A percentile compares a stretch with the other conserved stretches of the same genome.
Evolutionary conservation across 805 yeast genomes (phyloP).

Genomic region (Zygosaccharomyces pseudorouxii): DNA sequence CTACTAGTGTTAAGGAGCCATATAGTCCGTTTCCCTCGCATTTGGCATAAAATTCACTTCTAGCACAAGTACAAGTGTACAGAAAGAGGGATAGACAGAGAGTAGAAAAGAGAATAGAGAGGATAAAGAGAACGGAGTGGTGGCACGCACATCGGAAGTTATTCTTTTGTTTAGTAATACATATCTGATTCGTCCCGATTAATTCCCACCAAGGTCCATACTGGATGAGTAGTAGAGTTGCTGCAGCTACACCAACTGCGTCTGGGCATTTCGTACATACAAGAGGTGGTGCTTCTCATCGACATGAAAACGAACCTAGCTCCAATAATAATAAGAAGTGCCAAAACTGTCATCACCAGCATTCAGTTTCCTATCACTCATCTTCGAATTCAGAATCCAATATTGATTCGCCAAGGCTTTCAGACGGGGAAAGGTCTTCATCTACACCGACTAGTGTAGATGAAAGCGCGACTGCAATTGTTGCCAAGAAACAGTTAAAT

Average conservation of each 20-base stretch:
- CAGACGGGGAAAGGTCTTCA: conserved; percentile 19
- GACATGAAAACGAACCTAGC: neutral
- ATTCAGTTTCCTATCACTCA: conserved; percentile 20
- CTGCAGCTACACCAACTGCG: conserved; percentile 1
- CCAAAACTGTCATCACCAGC: conserved; percentile 8
- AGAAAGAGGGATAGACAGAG: neutral
- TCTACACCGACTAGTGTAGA: conserved; percentile 23
- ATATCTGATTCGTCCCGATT: neutral
- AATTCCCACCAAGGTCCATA: neutral
- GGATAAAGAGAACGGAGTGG: conserved; percentile 1
- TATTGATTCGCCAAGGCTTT: conserved; percentile 22
- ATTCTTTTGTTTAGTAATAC: neutral
- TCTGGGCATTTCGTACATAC: conserved; percentile 1
- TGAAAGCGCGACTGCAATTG: conserved; percentile 10
- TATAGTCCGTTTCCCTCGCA: neutral
- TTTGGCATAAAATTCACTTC: conserved; percentile 2
- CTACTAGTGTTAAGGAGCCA: neutral
- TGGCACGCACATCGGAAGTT: too few relatives aligned
- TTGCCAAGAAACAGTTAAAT: conserved; percentile 8
- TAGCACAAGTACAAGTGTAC: neutral
- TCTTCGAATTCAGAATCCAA: conserved; percentile 25
- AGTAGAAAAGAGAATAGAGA: conserved; percentile 1
- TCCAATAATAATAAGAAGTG: neutral
- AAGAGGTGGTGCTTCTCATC: conserved; percentile 1
- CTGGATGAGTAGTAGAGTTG: conserved; percentile 2